A percentile compares a stretch with the other conserved stretches of the same genome.
These are phyloP conservation scores for Fusarium caatingaense DNA, from an alignment of 2,329 filamentous ascomycete genomes.

Conservation along the genomic window DNA sequence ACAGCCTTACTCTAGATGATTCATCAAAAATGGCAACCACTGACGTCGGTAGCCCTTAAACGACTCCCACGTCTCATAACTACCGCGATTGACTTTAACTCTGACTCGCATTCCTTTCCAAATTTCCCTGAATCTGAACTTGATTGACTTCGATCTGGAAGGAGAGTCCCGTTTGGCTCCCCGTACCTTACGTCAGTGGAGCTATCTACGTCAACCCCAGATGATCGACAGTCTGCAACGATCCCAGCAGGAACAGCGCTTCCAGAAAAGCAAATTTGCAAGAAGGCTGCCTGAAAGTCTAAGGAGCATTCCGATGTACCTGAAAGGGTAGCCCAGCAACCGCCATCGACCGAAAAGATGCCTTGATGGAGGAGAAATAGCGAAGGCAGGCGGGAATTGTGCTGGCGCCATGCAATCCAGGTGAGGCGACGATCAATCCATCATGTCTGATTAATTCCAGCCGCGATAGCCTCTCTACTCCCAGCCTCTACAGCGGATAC, in stretches of 20 bases:
- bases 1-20: background rate
- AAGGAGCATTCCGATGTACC: background rate
- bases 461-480: background rate
- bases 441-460: background rate
- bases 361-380: background rate
- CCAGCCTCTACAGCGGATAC: background rate
- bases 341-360: conserved; percentile 9
- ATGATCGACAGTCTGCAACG: conserved; percentile 17
- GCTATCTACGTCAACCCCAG: conserved; percentile 23
- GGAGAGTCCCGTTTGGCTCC: background rate
- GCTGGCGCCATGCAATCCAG: background rate
- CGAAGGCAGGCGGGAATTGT: background rate
- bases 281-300: background rate
- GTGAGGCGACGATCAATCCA: conserved; percentile 6
- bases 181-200: conserved; percentile 17
- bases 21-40: conserved; percentile 8
- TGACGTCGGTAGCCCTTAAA: conserved; percentile 5
- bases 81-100: background rate
- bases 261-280: conserved; percentile 22
- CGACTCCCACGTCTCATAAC: background rate
- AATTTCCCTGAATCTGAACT: background rate
- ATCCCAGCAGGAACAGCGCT: conserved; percentile 5
- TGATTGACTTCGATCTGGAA: conserved; percentile 12
- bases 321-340: conserved; percentile 9
- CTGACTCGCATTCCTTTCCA: conserved; percentile 22